Percentiles rank a stretch among this genome's conserved stretches.
Conservation (phyloP, 805 yeast species). For the Cyberlindnera xylosilytica region DNA sequence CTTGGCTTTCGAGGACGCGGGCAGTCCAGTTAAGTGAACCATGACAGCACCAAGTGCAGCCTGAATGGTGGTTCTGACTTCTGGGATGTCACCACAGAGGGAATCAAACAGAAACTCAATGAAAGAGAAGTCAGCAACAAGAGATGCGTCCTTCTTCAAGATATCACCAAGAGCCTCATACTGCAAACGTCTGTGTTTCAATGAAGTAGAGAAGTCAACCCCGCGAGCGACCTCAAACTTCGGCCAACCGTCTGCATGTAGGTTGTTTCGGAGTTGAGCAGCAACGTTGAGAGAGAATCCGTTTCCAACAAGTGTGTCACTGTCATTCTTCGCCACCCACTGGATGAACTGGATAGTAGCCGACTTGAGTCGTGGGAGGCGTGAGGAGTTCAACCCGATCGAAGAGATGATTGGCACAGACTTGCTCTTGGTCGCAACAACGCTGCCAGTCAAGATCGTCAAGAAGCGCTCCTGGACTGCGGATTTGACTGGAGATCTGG, state of each 20-base stretch:
- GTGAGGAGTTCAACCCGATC: conserved; percentile 54
- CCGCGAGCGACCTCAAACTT: conserved; percentile 36
- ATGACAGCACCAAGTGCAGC: conserved; percentile 64
- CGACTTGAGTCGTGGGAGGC: conserved; percentile 49
- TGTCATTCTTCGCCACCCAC: conserved; percentile 46
- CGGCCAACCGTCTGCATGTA: conserved; percentile 64
- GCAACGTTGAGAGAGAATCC: conserved; percentile 45
- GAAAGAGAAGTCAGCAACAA: conserved; percentile 45
- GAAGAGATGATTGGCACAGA: conserved; percentile 48
- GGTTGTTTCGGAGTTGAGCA: conserved; percentile 46
- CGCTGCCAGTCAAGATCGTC: conserved; percentile 46
- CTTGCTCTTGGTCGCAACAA: conserved; percentile 42
- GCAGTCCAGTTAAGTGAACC: conserved; percentile 41
- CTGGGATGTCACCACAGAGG: conserved; percentile 58
- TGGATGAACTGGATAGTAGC: conserved; percentile 61
- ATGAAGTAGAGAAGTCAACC: conserved; percentile 31
- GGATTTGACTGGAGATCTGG: conserved; percentile 51
- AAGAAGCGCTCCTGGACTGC: conserved; percentile 57
- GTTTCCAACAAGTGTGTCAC: conserved; percentile 7
- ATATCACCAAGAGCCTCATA: conserved; percentile 79
- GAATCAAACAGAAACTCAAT: conserved; percentile 70
- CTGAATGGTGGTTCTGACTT: conserved; percentile 65
- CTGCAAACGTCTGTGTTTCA: conserved; percentile 55
- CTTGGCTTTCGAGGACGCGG: conserved; percentile 35
- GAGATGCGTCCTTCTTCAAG: conserved; percentile 42